A percentile compares a stretch with the other conserved stretches of the same genome.
These are phyloP conservation scores for Globisporangium camurandrum DNA, from an alignment of 352 stramenopile genomes.

Conservation along the genomic window DNA sequence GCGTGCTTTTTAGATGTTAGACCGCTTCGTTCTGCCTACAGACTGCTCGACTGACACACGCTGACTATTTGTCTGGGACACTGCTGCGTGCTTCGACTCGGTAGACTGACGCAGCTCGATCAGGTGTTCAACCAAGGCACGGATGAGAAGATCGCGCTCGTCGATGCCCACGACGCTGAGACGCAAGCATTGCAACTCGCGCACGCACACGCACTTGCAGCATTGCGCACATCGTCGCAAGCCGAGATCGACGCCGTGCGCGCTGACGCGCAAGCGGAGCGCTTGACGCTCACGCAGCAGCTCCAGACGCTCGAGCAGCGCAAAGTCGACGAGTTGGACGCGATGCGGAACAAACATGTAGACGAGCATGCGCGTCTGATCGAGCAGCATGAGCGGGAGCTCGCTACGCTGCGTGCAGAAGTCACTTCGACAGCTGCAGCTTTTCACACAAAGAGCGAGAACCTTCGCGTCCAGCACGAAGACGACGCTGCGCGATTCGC, in stretches of 20 bases:
- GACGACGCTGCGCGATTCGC: slow-evolving; percentile 14
- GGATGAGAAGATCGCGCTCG: slow-evolving; percentile 35
- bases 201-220: slow-evolving; percentile 12
- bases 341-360: too few relatives aligned
- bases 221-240: background rate
- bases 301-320: slow-evolving; percentile 15
- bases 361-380: too few relatives aligned
- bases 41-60: background rate
- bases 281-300: too few relatives aligned
- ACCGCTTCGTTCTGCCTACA: too few relatives aligned
- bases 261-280: slow-evolving; percentile 17
- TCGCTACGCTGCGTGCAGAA: slow-evolving; percentile 13
- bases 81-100: background rate
- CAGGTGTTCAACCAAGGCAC: slow-evolving; percentile 28
- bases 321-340: slow-evolving; percentile 16
- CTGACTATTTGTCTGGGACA: background rate
- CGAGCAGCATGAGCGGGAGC: slow-evolving; percentile 15
- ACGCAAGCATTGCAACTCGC: slow-evolving; percentile 16
- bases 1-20: too few relatives aligned
- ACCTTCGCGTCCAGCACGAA: slow-evolving; percentile 20
- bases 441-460: slow-evolving; percentile 17
- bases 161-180: slow-evolving; percentile 27
- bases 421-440: slow-evolving; percentile 16
- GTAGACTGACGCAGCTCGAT: slow-evolving; percentile 32
- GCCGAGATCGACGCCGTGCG: slow-evolving; percentile 15